These are phyloP conservation scores for Boletellus emodensis DNA, from an alignment of 768 basidiomycete species.

Conservation along the genomic window DNA sequence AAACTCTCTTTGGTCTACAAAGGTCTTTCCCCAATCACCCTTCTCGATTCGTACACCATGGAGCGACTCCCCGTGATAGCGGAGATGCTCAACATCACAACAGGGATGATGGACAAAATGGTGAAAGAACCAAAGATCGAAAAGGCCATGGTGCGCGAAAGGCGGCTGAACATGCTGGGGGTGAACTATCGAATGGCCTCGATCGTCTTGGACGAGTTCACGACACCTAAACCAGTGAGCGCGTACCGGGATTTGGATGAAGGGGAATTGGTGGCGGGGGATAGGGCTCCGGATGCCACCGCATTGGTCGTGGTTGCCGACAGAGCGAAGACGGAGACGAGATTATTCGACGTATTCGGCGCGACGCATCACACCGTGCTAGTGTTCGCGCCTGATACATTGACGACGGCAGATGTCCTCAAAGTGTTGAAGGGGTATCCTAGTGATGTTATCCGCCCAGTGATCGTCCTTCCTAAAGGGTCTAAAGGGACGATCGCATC, in stretches of 20 bases:
- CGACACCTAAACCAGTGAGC: not conserved
- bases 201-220: slow-evolving; percentile 38
- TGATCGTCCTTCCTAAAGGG: slow-evolving; percentile 14
- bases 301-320: not conserved
- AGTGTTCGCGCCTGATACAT: slow-evolving; percentile 20
- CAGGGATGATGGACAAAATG: slow-evolving; percentile 15
- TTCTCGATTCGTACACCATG: slow-evolving; percentile 39
- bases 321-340: not conserved
- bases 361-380: slow-evolving; percentile 20
- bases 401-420: slow-evolving; percentile 5
- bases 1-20: slow-evolving; percentile 43
- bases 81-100: slow-evolving; percentile 41
- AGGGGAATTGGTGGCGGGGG: slow-evolving; percentile 6
- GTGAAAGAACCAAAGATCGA: not conserved
- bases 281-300: slow-evolving; percentile 16
- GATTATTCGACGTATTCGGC: not conserved
- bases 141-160: not conserved
- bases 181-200: slow-evolving; percentile 53
- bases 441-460: not conserved
- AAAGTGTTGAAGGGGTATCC: slow-evolving; percentile 8
- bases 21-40: slow-evolving; percentile 29
- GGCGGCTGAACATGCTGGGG: slow-evolving; percentile 40
- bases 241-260: slow-evolving; percentile 8
- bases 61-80: slow-evolving; percentile 46
- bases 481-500: not conserved